These are phyloP conservation scores for Anthracocystis walkeri DNA, from an alignment of 1,284 basidiomycete species.

Conservation along the genomic window DNA sequence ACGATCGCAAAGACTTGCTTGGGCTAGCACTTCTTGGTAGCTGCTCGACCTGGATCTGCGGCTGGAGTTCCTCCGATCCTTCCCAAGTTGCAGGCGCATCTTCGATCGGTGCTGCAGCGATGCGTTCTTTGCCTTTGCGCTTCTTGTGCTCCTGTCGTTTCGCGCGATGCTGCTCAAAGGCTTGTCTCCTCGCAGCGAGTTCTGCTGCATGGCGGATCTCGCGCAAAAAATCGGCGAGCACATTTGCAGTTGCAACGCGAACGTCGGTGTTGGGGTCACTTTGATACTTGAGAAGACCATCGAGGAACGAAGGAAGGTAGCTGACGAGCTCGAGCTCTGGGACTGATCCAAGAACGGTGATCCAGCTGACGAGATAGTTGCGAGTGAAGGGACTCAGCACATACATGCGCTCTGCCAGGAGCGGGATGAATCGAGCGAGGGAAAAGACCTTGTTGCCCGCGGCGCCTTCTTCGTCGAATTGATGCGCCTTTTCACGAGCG, in stretches of 20 bases:
- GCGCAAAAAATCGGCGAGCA: slow-evolving; percentile 89
- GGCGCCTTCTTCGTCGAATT: slow-evolving; percentile 41
- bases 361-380: slow-evolving; percentile 96
- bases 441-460: slow-evolving; percentile 78
- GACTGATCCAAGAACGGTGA: slow-evolving; percentile 93
- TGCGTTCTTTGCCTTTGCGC: slow-evolving; percentile 73
- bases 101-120: background rate
- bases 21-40: slow-evolving; percentile 34
- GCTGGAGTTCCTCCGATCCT: slow-evolving; percentile 71
- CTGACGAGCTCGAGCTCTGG: slow-evolving; percentile 95
- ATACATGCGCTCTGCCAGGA: slow-evolving; percentile 91
- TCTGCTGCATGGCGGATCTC: slow-evolving; percentile 74
- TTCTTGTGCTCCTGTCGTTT: slow-evolving; percentile 31
- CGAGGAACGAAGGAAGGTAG: slow-evolving; percentile 93
- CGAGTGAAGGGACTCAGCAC: slow-evolving; percentile 95
- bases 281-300: slow-evolving; percentile 89
- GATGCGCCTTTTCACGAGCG: slow-evolving; percentile 64
- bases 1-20: slow-evolving; percentile 26
- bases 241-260: slow-evolving; percentile 87
- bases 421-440: slow-evolving; percentile 90
- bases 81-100: slow-evolving; percentile 1
- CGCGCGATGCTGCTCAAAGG: slow-evolving; percentile 37
- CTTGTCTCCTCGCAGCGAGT: slow-evolving; percentile 28
- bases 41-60: slow-evolving; percentile 36
- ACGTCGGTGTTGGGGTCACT: slow-evolving; percentile 96